These are phyloP conservation scores for Loxodes magnus DNA, from an alignment of 73 alveolate genomes.

Conservation along the genomic window DNA sequence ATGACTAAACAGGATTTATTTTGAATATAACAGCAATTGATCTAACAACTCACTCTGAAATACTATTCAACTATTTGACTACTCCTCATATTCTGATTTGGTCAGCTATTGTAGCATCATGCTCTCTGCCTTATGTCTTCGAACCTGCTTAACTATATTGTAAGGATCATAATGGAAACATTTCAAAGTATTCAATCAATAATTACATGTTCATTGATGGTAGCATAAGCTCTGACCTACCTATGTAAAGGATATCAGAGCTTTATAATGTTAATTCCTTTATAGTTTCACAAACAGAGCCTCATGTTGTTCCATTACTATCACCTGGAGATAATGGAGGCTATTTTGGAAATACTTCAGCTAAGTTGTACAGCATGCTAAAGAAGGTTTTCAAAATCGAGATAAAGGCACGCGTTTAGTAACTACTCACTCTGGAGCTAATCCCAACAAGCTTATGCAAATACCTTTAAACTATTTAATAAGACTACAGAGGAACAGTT, in stretches of 20 bases:
- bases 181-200: constrained; percentile 21
- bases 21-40: constrained; percentile 51
- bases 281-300: constrained; percentile 48
- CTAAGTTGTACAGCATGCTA: constrained; percentile 10
- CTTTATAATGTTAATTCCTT: constrained; percentile 54
- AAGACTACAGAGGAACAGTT: constrained; percentile 42
- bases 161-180: constrained; percentile 28
- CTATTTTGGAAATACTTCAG: constrained; percentile 14
- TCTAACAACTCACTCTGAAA: constrained; percentile 14
- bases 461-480: constrained; percentile 14
- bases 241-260: constrained; percentile 57
- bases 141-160: constrained; percentile 47
- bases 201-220: constrained; percentile 41
- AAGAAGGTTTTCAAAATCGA: constrained; percentile 29
- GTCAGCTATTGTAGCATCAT: constrained; percentile 45
- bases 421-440: constrained; percentile 16
- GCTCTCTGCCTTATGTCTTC: constrained; percentile 47
- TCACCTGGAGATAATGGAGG: constrained; percentile 49
- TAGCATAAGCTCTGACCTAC: constrained; percentile 40
- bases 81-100: constrained; percentile 53
- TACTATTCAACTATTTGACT: constrained; percentile 50
- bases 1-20: constrained; percentile 32
- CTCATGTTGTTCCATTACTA: constrained; percentile 45
- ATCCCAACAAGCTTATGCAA: constrained; percentile 14
- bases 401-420: constrained; percentile 17